phyloP scores from a whole-genome alignment of 2,329 filamentous ascomycete species.

The Helotiales sp. region DNA sequence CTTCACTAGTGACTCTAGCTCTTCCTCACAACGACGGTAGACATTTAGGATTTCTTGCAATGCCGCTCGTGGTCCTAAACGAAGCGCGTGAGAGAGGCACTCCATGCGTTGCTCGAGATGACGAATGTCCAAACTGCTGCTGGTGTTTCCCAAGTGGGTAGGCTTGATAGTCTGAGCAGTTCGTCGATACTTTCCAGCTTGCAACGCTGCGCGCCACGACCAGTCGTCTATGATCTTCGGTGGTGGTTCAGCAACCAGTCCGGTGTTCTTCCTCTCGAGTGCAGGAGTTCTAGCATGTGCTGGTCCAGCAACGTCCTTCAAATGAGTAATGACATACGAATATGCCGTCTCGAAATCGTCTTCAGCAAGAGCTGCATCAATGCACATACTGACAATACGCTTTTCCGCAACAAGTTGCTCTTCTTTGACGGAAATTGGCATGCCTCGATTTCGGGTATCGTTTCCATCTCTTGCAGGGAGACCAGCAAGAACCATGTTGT shows the following conservation, averaged over 20 bases:
- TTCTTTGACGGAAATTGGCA: conserved; percentile 31
- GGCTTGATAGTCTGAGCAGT: conserved; percentile 53
- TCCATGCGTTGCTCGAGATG: conserved; percentile 81
- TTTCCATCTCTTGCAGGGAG: conserved; percentile 36
- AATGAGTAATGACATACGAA: conserved; percentile 74
- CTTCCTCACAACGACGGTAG: conserved; percentile 77
- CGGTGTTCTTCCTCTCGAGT: conserved; percentile 21
- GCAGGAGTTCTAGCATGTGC: conserved; percentile 24
- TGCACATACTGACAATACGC: conserved; percentile 76
- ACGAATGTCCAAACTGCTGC: conserved; percentile 62
- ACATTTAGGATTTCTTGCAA: conserved; percentile 74
- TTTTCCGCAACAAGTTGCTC: conserved; percentile 50
- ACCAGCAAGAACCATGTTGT: conserved; percentile 64
- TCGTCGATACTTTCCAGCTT: conserved; percentile 72
- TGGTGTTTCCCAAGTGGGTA: conserved; percentile 60
- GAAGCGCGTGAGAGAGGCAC: conserved; percentile 72
- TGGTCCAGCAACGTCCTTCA: conserved; percentile 45
- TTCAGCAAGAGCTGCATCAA: conserved; percentile 73
- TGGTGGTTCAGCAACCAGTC: conserved; percentile 27
- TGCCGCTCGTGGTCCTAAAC: conserved; percentile 68
- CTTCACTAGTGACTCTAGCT: conserved; percentile 65
- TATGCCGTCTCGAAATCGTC: conserved; percentile 86
- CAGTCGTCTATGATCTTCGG: conserved; percentile 55
- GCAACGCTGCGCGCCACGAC: conserved; percentile 76
- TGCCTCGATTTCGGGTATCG: conserved; percentile 6